These are phyloP conservation scores for Ulmus americana DNA, from an alignment of 331 rosid genomes.

Conservation along the genomic window DNA sequence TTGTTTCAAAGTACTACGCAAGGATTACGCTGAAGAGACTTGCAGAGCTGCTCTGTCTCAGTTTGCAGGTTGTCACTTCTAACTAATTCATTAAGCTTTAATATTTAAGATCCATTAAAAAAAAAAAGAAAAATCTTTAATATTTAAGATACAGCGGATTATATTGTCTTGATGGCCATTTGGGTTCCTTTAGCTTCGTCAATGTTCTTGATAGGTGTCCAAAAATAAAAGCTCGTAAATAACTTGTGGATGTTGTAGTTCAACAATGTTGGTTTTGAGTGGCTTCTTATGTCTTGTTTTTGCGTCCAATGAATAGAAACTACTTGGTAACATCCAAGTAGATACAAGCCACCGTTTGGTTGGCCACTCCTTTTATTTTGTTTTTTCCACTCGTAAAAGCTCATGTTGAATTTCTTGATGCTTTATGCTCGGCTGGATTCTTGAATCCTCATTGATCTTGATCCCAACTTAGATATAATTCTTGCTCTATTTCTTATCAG, in stretches of 20 bases:
- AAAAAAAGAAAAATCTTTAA: not conserved
- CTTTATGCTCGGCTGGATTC: not conserved
- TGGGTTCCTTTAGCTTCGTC: no score
- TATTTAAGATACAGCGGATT: no score
- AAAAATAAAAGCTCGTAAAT: no score
- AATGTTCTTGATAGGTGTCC: no score
- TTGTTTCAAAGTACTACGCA: slow-evolving; percentile 80
- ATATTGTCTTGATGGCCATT: no score
- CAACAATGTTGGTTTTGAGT: not conserved
- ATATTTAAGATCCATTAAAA: no score
- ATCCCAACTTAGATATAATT: not conserved
- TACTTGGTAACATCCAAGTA: no score
- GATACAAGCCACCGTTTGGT: no score
- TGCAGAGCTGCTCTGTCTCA: slow-evolving; percentile 79
- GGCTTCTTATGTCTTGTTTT: not conserved
- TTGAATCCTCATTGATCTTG: not conserved
- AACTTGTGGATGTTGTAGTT: not conserved
- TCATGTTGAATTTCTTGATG: no score
- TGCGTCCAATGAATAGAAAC: no score
- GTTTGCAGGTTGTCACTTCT: slow-evolving; percentile 55
- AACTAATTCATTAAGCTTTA: not conserved
- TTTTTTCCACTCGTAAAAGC: no score
- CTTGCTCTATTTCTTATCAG: slow-evolving; percentile 24
- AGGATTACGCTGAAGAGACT: slow-evolving; percentile 83
- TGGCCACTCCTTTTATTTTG: no score